Evolutionary conservation across 768 basidiomycete genomes (phyloP), one percentile per base, ranked within the genome.

Genomic region (Boletales sp.): DNA sequence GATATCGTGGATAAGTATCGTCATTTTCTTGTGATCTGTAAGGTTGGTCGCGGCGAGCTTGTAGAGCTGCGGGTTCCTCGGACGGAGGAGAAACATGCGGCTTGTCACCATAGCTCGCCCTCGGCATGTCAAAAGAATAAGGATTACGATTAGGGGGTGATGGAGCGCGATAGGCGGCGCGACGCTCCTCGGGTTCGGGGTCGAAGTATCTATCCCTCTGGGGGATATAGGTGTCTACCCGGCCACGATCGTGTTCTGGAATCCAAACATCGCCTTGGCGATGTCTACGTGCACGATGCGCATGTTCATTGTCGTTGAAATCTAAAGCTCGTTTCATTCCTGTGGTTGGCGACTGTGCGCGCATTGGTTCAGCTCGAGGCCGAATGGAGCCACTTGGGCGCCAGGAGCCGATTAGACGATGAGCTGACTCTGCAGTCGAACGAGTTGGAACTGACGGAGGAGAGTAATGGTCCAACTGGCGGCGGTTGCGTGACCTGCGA

Each of bases 301-400:
- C 40, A 29, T 57, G 30, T 9, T 68, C 62, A 45, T 51, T 53
- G n/a, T 67, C 55, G 30, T 29, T 38, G 12, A 41, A 47, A 32
- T 69, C 65, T 6, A 34, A 40, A 30, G 56, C 47, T 34, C 67
- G 54, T 40, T 67, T 67, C 36, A 37, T 62, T 31, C 56, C 55
- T 2, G 30, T 19, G 10, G 19, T 46, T 4, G 62, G 60, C 3
- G 60, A 54, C 29, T 45, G 31, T 27, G 52, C 48, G 2, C 60
- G 53, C 40, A 56, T 52, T 11, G 49, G 45, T 37, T 66, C 61
- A 17, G 48, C 54, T 43, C 59, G 61, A 29, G 52, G 35, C n/a
- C 19, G 49, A 40, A 41, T 48, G 4, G 53, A 49, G 15, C 39
- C 7, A 29, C 44, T 47, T 14, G 52, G 51, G 13, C 32, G 53